phyloP scores from a whole-genome alignment of 2,329 filamentous ascomycete species.

The Rutstroemia sydowiana region DNA sequence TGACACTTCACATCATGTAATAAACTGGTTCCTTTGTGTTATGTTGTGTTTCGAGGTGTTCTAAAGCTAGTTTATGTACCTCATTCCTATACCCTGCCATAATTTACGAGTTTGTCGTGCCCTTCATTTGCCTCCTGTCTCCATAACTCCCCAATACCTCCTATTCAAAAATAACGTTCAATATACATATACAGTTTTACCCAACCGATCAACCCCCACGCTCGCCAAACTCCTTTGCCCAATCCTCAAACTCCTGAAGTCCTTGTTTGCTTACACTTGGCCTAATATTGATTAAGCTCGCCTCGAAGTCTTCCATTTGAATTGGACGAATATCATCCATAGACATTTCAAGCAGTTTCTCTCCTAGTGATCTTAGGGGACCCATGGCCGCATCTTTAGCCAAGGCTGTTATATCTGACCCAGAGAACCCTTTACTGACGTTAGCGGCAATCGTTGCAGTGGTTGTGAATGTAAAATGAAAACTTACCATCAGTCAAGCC shows the following conservation, averaged over 20 bases:
- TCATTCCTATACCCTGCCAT: not conserved
- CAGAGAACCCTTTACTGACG: slow-evolving; percentile 70
- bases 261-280: slow-evolving; percentile 84
- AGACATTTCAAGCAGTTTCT: slow-evolving; percentile 80
- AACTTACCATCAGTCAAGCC: slow-evolving; percentile 56
- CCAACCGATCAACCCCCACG: slow-evolving; percentile 56
- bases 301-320: slow-evolving; percentile 70
- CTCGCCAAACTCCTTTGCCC: slow-evolving; percentile 90
- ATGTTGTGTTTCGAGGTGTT: too few species aligned
- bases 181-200: not conserved
- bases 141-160: not conserved
- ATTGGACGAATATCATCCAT: slow-evolving; percentile 94
- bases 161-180: not conserved
- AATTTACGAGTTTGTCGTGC: not conserved
- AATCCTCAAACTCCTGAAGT: slow-evolving; percentile 84
- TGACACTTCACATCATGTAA: too few species aligned
- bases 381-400: slow-evolving; percentile 99
- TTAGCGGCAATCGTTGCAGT: slow-evolving; percentile 10
- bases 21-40: too few species aligned
- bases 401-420: slow-evolving; percentile 91
- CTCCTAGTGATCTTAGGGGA: slow-evolving; percentile 80
- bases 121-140: not conserved
- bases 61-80: too few species aligned
- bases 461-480: not conserved
- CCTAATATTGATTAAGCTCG: slow-evolving; percentile 76